Evolutionary conservation across 352 stramenopile species (phyloP), one percentile per base, ranked within the genome.

Genomic region (Salisapilia sapeloensis): DNA sequence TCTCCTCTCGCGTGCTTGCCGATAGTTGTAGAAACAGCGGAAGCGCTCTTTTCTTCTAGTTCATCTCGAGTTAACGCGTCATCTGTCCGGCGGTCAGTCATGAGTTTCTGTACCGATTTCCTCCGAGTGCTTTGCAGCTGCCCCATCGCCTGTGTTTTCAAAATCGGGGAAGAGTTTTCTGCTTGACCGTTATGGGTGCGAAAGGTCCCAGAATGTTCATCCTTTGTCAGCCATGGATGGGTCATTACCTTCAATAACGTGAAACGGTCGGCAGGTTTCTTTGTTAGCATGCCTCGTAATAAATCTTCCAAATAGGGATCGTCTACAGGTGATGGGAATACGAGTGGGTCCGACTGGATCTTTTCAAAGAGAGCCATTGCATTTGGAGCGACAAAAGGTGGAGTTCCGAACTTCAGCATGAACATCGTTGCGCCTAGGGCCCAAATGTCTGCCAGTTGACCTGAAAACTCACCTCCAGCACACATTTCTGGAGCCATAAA

Each of bases 401-500:
- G 78, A 21, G 71, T 63, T 0, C 84, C 86, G 33, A 83, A 92
- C 36, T 81, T 82, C 15, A 83, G 53, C 69, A 92, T 92, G 54
- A 82, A 92, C n/a, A 89, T 44, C 7, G 72, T 91, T 1, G 69
- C 79, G 11, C 86, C 83, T 1, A 94, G 58, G 0, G 86, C 82
- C 80, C 84, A 96, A 20, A 96, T 69, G 44, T 96, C 86, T 0
- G 80, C 86, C 5, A 92, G 42, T 22, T 91, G 76, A 4, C 82
- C 86, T 0, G 65, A 83, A 40, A 82, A 77, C 15, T 80, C 71
- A n/a, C 77, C 62, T 0, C 58, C 71, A 0, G 66, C 76, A 42
- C 80, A 95, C 56, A 95, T 89, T 48, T 96, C 86, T 2, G 86
- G 86, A 0, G 80, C 83, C 79, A 95, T 93, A 40, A 96, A 96